Conservation (phyloP, 2,329 filamentous ascomycete genomes). For the Amauroascus niger region DNA sequence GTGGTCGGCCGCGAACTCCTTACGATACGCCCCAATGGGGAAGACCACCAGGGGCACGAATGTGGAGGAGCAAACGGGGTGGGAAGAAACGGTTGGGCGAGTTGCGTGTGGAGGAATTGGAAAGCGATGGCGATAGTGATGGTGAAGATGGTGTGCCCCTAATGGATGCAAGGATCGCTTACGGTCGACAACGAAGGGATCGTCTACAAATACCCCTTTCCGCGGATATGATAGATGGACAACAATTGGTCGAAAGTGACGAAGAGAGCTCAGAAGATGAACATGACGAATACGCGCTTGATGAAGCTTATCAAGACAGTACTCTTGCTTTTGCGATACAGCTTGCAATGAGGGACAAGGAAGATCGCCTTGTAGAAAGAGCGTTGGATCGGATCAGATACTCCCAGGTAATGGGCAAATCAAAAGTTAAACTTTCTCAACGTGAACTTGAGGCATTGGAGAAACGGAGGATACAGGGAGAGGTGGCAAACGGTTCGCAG, state of each 20-base stretch:
- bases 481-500: background rate
- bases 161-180: conserved; percentile 2
- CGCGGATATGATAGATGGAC: background rate
- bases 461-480: conserved; percentile 50
- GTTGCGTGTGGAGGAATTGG: conserved; percentile 57
- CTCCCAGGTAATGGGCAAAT: conserved; percentile 64
- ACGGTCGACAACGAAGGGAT: background rate
- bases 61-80: conserved; percentile 52
- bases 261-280: conserved; percentile 43
- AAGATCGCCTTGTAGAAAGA: conserved; percentile 65
- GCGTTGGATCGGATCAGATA: conserved; percentile 71
- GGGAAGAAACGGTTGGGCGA: conserved; percentile 45
- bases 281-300: conserved; percentile 44
- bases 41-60: conserved; percentile 92
- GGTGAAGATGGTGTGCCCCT: conserved; percentile 31
- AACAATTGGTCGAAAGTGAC: conserved; percentile 6
- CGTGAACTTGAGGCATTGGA: conserved; percentile 75
- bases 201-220: background rate
- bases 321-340: conserved; percentile 41
- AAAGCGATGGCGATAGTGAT: conserved; percentile 40
- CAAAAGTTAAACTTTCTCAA: conserved; percentile 68
- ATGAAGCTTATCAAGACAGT: conserved; percentile 29
- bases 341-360: conserved; percentile 52
- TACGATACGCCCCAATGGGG: conserved; percentile 83
- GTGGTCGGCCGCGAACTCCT: conserved; percentile 99